A percentile compares a stretch with the other conserved stretches of the same genome.
Conservation (phyloP, 2,329 filamentous ascomycete species). For the Graphium sp. region DNA sequence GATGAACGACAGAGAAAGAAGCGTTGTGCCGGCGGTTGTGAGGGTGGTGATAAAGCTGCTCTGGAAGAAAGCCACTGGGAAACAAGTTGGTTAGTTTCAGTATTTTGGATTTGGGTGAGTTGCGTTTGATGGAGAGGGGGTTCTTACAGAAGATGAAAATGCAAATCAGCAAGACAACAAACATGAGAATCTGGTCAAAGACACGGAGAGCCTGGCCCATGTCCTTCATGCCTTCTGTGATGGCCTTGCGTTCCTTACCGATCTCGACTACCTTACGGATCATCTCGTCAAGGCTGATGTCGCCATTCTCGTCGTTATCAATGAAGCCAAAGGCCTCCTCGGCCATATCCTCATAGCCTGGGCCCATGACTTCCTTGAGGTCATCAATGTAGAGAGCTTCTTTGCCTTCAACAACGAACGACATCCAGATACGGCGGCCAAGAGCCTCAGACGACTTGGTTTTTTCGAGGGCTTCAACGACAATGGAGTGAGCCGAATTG, state of each 20-base stretch:
- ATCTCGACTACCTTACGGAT: constrained; percentile 72
- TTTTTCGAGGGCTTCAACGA: constrained; percentile 79
- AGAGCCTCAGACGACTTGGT: constrained; percentile 74
- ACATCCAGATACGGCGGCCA: constrained; percentile 94
- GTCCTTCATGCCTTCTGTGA: constrained; percentile 89
- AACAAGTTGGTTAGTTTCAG: constrained; percentile 2
- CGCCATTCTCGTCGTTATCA: constrained; percentile 79
- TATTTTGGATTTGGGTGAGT: too few species aligned
- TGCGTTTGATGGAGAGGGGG: too few species aligned
- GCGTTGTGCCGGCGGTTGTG: constrained; percentile 75
- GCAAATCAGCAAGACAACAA: constrained; percentile 64
- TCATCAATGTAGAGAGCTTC: constrained; percentile 69
- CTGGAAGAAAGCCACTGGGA: constrained; percentile 67
- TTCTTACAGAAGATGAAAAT: constrained; percentile 65
- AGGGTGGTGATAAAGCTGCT: constrained; percentile 71
- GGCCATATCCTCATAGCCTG: constrained; percentile 56
- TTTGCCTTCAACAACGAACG: constrained; percentile 80
- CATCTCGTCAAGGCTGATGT: constrained; percentile 94
- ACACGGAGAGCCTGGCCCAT: constrained; percentile 88
- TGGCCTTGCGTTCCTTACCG: constrained; percentile 72
- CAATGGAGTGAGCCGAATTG: constrained; percentile 76
- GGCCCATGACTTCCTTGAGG: constrained; percentile 72
- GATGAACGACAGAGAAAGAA: constrained; percentile 92
- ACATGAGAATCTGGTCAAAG: constrained; percentile 70
- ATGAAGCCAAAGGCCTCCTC: constrained; percentile 70